phyloP scores from a whole-genome alignment of 352 stramenopile genomes.

The Thraustotheca clavata region DNA sequence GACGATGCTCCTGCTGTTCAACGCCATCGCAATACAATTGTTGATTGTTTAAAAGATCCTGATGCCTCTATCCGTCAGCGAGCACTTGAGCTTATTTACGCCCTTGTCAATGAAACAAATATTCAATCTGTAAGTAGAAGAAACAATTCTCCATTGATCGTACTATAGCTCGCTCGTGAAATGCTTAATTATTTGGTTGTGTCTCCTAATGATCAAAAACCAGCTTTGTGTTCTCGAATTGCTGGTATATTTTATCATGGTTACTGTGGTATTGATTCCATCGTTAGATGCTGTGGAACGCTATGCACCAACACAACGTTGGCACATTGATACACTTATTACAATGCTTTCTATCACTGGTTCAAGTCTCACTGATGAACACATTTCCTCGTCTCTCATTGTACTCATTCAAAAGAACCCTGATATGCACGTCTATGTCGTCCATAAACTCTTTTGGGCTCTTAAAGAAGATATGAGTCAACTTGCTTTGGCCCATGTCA shows the following conservation, averaged over 20 bases:
- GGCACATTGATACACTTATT: conserved; percentile 97
- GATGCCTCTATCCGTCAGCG: conserved; percentile 98
- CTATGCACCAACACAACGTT: conserved; percentile 77
- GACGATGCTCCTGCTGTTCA: conserved; percentile 93
- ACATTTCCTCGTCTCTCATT: conserved; percentile 93
- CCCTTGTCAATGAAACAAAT: conserved; percentile 96
- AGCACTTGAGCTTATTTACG: conserved; percentile 98
- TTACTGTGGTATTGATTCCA: neutral
- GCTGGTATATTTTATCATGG: conserved; percentile 50
- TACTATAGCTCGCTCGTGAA: conserved; percentile 87
- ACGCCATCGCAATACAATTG: conserved; percentile 95
- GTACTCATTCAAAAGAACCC: conserved; percentile 91
- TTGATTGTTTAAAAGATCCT: conserved; percentile 93
- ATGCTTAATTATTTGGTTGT: conserved; percentile 99
- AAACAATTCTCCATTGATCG: neutral
- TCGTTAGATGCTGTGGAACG: conserved; percentile 58
- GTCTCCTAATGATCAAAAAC: conserved; percentile 91
- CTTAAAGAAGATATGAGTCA: conserved; percentile 94
- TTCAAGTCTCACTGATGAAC: conserved; percentile 83
- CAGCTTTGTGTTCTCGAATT: conserved; percentile 92
- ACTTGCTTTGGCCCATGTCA: conserved; percentile 93
- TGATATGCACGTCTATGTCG: conserved; percentile 89
- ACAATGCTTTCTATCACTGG: conserved; percentile 98
- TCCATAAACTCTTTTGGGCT: conserved; percentile 96
- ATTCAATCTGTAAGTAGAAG: conserved; percentile 73